Evolutionary conservation across 352 stramenopile species (phyloP).

Genomic region (Pythium sp.): DNA sequence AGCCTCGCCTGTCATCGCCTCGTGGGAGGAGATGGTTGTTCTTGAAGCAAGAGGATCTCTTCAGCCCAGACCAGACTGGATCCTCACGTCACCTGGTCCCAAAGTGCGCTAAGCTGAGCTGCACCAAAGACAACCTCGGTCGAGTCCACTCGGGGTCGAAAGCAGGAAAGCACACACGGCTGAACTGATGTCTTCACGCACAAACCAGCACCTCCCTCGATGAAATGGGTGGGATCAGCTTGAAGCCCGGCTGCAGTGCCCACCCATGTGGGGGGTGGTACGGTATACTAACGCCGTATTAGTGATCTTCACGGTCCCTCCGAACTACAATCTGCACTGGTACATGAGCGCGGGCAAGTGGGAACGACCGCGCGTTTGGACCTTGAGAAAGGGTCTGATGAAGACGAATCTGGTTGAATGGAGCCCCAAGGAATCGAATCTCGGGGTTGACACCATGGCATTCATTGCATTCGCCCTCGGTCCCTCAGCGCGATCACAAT

Average conservation of each 20-base stretch:
- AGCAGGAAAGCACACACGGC: not conserved
- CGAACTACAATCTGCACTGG: not conserved
- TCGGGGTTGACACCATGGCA: not conserved
- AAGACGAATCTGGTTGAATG: not conserved
- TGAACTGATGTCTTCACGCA: not conserved
- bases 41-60: constrained; percentile 1
- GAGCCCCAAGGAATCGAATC: not conserved
- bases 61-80: not conserved
- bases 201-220: not conserved
- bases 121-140: not conserved
- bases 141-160: not conserved
- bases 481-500: not conserved
- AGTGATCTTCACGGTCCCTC: not conserved
- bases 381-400: not conserved
- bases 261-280: not conserved
- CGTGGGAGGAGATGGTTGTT: constrained; percentile 33
- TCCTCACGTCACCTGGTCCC: not conserved
- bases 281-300: not conserved
- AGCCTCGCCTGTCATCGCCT: constrained; percentile 25
- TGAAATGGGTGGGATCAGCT: constrained; percentile 3
- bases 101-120: not conserved
- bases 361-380: not conserved
- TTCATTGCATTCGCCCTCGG: not conserved
- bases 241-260: not conserved
- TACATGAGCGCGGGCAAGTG: not conserved